phyloP scores from a whole-genome alignment of 139 green algal genomes.

The Microglena sp. region DNA sequence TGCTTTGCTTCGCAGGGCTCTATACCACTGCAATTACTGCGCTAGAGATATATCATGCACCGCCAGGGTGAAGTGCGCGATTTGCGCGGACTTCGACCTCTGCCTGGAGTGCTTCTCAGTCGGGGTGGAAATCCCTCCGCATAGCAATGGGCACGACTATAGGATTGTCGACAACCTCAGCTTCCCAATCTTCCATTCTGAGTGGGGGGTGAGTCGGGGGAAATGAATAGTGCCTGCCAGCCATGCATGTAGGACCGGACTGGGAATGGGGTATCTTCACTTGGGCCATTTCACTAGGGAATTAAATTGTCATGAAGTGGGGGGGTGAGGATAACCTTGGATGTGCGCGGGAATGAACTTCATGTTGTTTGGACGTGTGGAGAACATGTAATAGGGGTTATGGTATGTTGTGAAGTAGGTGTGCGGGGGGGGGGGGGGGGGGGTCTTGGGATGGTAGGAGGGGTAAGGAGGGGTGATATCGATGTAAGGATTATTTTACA shows the following conservation, averaged over 20 bases:
- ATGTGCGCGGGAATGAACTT: too few relatives aligned
- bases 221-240: neutral
- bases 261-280: neutral
- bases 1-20: constrained; percentile 26
- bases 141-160: constrained; percentile 73
- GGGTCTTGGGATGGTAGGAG: too few relatives aligned
- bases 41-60: constrained; percentile 71
- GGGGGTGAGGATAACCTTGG: too few relatives aligned
- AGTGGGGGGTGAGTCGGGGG: constrained; percentile 68
- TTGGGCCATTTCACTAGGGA: neutral
- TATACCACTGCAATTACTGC: constrained; percentile 97
- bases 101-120: constrained; percentile 95
- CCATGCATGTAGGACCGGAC: neutral
- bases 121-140: constrained; percentile 63
- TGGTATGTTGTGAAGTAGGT: too few relatives aligned
- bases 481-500: too few relatives aligned
- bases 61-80: constrained; percentile 88
- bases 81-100: constrained; percentile 86
- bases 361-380: too few relatives aligned
- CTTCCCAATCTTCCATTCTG: constrained; percentile 83
- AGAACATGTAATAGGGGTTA: too few relatives aligned
- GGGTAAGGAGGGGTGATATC: too few relatives aligned
- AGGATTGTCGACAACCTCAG: constrained; percentile 83
- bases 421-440: too few relatives aligned
- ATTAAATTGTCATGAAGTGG: too few relatives aligned